Percentiles rank a stretch among this genome's conserved stretches.
These are phyloP conservation scores for Volutella citrinella DNA, from an alignment of 2,329 filamentous ascomycete species.

Conservation along the genomic window DNA sequence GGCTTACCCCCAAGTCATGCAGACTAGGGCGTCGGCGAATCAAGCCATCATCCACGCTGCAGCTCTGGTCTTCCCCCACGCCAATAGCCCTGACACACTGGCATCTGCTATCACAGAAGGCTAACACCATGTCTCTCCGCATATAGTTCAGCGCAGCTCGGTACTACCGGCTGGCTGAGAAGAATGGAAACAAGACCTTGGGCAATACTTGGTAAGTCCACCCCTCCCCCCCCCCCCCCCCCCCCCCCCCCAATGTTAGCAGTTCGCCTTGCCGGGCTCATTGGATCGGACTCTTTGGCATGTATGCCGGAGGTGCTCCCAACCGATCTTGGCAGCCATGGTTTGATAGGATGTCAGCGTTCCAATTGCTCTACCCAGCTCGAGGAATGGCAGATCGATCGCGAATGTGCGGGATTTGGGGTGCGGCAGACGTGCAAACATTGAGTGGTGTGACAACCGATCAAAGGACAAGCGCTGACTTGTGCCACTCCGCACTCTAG, in stretches of 20 bases:
- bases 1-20: no score
- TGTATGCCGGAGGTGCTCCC: neutral
- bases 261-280: no score
- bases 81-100: neutral
- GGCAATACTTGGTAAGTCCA: constrained; percentile 88
- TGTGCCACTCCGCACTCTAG: constrained; percentile 40
- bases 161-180: constrained; percentile 89
- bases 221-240: constrained; percentile 12
- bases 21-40: no score
- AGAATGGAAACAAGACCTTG: constrained; percentile 82
- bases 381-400: no score
- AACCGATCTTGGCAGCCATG: neutral
- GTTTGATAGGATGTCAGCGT: constrained; percentile 15
- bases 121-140: constrained; percentile 36
- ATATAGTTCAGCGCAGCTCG: constrained; percentile 74
- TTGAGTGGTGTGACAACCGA: neutral
- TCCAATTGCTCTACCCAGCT: no score
- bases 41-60: no score
- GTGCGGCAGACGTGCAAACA: no score
- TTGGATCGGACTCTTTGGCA: no score
- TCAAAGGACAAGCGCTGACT: neutral
- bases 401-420: no score
- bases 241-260: constrained; percentile 9
- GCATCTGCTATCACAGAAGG: constrained; percentile 44
- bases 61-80: no score